A percentile compares a stretch with the other conserved stretches of the same genome.
Evolutionary conservation across 2,329 filamentous ascomycete species (phyloP).

Genomic region (Colletotrichum tropicale): DNA sequence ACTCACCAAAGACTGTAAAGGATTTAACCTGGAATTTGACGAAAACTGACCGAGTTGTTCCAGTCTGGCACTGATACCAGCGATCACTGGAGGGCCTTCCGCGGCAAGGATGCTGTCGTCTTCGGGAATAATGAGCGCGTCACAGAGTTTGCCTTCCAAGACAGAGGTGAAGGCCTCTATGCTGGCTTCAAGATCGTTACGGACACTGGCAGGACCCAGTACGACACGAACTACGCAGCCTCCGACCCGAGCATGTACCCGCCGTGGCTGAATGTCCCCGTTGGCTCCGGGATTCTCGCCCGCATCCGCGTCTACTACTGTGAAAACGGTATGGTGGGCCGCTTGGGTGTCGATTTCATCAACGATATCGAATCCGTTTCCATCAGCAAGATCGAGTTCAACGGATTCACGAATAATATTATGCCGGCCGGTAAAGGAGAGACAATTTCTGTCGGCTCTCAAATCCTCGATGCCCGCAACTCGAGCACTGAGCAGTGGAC

Average conservation of each 20-base stretch:
- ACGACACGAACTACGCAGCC: background rate
- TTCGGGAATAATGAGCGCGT: background rate
- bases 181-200: background rate
- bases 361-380: background rate
- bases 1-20: background rate
- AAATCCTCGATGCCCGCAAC: background rate
- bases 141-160: background rate
- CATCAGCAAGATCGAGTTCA: background rate
- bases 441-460: background rate
- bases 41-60: background rate
- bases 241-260: background rate
- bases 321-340: background rate
- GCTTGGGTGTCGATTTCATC: background rate
- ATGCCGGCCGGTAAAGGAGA: background rate
- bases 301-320: background rate
- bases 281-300: background rate
- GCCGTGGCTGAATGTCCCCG: background rate
- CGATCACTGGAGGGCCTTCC: background rate
- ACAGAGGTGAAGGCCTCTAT: background rate
- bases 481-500: background rate
- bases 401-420: background rate
- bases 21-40: background rate
- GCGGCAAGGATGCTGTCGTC: background rate
- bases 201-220: background rate
- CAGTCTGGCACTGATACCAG: background rate